Conservation (phyloP, 345 rosid species). For the Turnera subulata region DNA sequence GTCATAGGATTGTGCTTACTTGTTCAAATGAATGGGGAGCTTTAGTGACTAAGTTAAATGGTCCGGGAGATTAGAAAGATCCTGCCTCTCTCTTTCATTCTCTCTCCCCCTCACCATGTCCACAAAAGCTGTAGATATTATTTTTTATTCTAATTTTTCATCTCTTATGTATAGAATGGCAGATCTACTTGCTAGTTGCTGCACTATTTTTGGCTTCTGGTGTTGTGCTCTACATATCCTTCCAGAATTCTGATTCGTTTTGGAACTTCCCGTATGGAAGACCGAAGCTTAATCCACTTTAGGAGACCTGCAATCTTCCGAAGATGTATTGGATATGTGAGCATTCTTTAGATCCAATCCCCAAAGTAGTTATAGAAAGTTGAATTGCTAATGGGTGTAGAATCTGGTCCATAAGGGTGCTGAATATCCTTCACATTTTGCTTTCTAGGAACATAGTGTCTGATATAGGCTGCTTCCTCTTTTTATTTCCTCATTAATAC, state of each 20-base stretch:
- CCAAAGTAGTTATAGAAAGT: neutral
- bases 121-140: too few species aligned
- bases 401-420: too few species aligned
- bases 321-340: slow-evolving; percentile 68
- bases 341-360: neutral
- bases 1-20: slow-evolving; percentile 68
- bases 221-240: slow-evolving; percentile 66
- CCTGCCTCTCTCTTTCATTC: slow-evolving; percentile 15
- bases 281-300: slow-evolving; percentile 43
- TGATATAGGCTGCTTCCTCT: too few species aligned
- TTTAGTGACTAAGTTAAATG: slow-evolving; percentile 69
- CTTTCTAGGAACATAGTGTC: too few species aligned
- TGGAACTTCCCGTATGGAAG: slow-evolving; percentile 64
- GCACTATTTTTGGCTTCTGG: slow-evolving; percentile 85
- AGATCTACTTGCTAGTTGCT: slow-evolving; percentile 65
- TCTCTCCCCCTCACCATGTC: neutral
- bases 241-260: slow-evolving; percentile 79
- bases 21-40: slow-evolving; percentile 83
- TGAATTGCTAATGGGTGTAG: neutral
- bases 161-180: slow-evolving; percentile 83
- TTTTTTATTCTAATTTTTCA: neutral
- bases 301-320: slow-evolving; percentile 54
- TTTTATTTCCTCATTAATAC: too few species aligned
- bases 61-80: slow-evolving; percentile 97
- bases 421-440: too few species aligned